phyloP scores from a whole-genome alignment of 2,329 filamentous ascomycete genomes.

The Colletotrichum sp. region DNA sequence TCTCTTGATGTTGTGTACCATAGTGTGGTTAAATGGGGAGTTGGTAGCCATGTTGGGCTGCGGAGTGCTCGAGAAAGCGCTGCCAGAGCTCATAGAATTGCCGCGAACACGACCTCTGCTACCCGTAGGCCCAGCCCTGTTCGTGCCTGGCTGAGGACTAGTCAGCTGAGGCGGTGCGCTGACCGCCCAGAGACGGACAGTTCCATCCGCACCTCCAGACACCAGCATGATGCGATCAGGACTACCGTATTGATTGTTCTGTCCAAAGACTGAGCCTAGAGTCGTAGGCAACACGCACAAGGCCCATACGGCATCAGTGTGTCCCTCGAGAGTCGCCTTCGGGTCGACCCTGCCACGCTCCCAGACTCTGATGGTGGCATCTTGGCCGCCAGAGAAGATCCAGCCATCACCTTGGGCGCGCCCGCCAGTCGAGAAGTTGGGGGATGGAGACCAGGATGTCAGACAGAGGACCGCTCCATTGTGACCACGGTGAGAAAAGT shows the following conservation, averaged over 20 bases:
- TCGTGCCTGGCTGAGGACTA: constrained; percentile 74
- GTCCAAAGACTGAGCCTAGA: constrained; percentile 80
- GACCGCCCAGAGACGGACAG: constrained; percentile 92
- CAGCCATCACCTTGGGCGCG: constrained; percentile 91
- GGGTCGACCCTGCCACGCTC: constrained; percentile 93
- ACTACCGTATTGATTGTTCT: constrained; percentile 74
- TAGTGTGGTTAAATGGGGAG: constrained; percentile 85
- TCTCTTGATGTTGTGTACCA: constrained; percentile 85
- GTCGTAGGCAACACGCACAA: constrained; percentile 90
- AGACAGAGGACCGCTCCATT: constrained; percentile 87
- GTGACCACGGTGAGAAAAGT: constrained; percentile 95
- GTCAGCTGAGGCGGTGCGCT: constrained; percentile 87
- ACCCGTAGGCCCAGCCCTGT: constrained; percentile 60
- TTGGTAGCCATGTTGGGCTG: constrained; percentile 86
- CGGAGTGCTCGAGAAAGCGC: constrained; percentile 87
- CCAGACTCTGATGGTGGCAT: constrained; percentile 93
- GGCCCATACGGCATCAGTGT: constrained; percentile 95
- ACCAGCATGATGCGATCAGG: constrained; percentile 88
- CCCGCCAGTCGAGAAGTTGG: constrained; percentile 88
- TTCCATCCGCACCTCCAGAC: constrained; percentile 89
- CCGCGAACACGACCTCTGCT: constrained; percentile 79
- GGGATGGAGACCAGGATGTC: constrained; percentile 84
- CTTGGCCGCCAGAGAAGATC: constrained; percentile 98
- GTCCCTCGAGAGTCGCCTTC: constrained; percentile 91
- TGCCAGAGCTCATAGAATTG: constrained; percentile 94